Evolutionary conservation across 768 basidiomycete genomes (phyloP), one percentile per base, ranked within the genome.

Genomic region (Tephrocybe sp.): DNA sequence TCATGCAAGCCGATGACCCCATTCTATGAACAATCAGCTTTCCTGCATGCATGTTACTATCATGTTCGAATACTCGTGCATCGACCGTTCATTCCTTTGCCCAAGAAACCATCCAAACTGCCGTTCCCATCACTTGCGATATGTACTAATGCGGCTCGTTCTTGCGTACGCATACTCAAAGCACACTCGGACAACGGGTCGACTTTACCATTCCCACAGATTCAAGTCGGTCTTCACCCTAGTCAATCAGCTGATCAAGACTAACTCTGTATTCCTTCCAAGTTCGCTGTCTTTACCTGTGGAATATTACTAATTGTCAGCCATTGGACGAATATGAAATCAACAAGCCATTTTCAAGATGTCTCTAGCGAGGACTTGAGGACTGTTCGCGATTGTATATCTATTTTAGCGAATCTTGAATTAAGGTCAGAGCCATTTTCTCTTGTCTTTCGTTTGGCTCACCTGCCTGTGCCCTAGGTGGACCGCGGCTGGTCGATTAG

Each of bases 141-240:
- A 45, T 92, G 89, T 62, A 82, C 84, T 9, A 91, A 91, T 52
- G 83, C 91, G 0, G 87, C 91, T 3, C 74, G 88, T 6, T 88
- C 86, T 0, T 84, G 80, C 51, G 77, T 77, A 30, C 86, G 84
- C 58, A 76, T 93, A 30, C 62, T 86, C n/a, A 86, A 88, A 66
- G 48, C 67, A 41, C 66, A 70, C 47, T 67, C 72, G 29, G 63
- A 60, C 43, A 63, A 71, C 4, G 36, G 44, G 15, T 60, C 64
- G 5, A 45, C 33, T 10, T 48, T 70, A 24, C 71, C 71, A 1
- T 53, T 72, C 40, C 65, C 70, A 6, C 61, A 68, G 13, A 42
- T 72, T n/a, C 72, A 74, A 67, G 77, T 74, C n/a, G 41, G 40
- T 1, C 19, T 16, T n/a, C 27, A 9, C 9, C 5, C 13, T 19